Base-by-base conservation (phyloP, 2,329 filamentous ascomycete genomes). In the Ophiostoma novo-ulmi region DNA sequence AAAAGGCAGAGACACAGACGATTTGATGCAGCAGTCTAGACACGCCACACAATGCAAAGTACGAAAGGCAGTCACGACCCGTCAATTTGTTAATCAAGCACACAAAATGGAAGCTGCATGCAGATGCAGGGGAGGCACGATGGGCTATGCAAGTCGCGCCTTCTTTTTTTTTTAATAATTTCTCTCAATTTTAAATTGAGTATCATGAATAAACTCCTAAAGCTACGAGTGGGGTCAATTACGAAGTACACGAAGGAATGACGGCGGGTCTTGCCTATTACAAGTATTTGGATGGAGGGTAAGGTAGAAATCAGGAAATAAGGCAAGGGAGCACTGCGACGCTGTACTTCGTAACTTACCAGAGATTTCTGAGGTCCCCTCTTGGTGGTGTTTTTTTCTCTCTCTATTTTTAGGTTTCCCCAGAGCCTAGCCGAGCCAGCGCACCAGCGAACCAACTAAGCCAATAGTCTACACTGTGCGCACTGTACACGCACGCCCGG, bases 61-160 rank as follows among this genome's bases (percentile, higher is more conserved):
- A 52, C 44, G 20, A 63, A 63, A 31, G 58, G 58, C 58, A 63
- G 14, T 17, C 13, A 26, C 26, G 58, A 36, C 26, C 26, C 58
- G 26, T 63, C 26, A 14, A 35, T 7, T 35, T 7, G 7, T 31
- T 58, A 10, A 11, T n/a, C 13, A 22, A 26, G 52, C 52, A 35
- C 13, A 11, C 58, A 35, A 8, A 63, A 35, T 5, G 44, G 65
- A 70, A n/a, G 69, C 41, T 44, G 58, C 55, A 48, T 36, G 63
- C 69, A 61, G 44, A 31, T 35, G 14, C 58, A 58, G 11, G 58
- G 58, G 26, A 63, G 58, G 58, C 58, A 63, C 58, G 58, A 63
- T 63, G 58, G 58, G 26, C 52, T 17, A 61, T 63, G 58, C 58
- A 8, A 35, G 52, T 26, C 52, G 52, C 52, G 4, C 52, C 22